Percentiles rank a stretch among this genome's conserved stretches.
These are phyloP conservation scores for Fraxinus excelsior DNA, from an alignment of 257 asterid species.

Conservation along the genomic window DNA sequence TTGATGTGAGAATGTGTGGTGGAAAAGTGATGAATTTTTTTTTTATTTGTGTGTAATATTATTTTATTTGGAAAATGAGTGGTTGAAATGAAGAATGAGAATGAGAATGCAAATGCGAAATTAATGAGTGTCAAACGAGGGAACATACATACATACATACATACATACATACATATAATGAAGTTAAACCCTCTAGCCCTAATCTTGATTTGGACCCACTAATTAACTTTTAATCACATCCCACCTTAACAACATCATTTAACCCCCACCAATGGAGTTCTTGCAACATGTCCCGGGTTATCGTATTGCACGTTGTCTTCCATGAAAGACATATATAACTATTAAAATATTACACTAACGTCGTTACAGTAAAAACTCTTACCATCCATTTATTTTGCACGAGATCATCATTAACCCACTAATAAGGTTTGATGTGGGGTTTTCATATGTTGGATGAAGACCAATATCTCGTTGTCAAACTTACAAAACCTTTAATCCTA, in stretches of 20 bases:
- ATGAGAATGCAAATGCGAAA: too few species aligned
- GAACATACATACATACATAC: too few species aligned
- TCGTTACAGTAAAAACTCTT: not conserved
- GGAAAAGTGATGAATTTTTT: too few species aligned
- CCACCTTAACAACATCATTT: not conserved
- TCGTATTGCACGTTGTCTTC: not conserved
- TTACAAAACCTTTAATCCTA: not conserved
- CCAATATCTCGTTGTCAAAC: not conserved
- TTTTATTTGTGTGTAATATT: too few species aligned
- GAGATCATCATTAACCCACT: not conserved
- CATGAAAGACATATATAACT: too few species aligned
- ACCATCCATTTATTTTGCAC: not conserved
- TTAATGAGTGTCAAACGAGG: too few species aligned
- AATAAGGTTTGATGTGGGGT: not conserved
- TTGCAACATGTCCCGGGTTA: constrained; percentile 24
- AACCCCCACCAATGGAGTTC: constrained; percentile 27
- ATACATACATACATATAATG: too few species aligned
- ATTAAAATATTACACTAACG: not conserved
- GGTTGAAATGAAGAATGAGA: too few species aligned
- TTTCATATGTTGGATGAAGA: not conserved
- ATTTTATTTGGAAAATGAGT: too few species aligned
- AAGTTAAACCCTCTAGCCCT: constrained; percentile 1
- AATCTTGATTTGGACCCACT: not conserved
- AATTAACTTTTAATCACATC: constrained; percentile 2
- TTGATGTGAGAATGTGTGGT: too few species aligned